Evolutionary conservation across 768 basidiomycete species (phyloP), one percentile per base, ranked within the genome.

Genomic region (Leccinellum luteum): DNA sequence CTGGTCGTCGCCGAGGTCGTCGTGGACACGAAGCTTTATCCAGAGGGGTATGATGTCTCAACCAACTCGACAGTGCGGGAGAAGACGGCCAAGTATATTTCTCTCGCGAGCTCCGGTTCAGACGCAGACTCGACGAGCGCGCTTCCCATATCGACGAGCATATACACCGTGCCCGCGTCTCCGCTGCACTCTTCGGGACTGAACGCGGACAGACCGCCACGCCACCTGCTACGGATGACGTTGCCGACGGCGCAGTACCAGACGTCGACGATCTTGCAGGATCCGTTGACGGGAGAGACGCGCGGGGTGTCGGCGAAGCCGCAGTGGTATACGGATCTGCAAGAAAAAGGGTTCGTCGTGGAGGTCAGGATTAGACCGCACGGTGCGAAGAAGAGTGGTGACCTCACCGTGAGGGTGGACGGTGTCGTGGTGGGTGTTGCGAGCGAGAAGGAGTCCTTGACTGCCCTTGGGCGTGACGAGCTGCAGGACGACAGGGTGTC

Each of bases 161-260:
- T 94, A 14, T 82, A 90, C 67, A 89, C 87, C 1, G 81, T 96
- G 53, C 92, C 95, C 0, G 83, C 86, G 2, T 94, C 92, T 21
- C 84, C 92, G 12, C 74, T 92, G 56, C 90, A 90, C 64, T 90
- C 92, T 21, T 87, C 90, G 35, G 81, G 78, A 27, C 76, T 87
- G 35, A 82, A 84, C 56, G 68, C 71, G 17, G 79, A 80, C 58
- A 71, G 73, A 32, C 77, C 82, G 8, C 79, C 79, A 3, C 81
- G 92, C 47, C 93, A 97, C 72, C 73, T 97, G 48, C 61, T 98
- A 14, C 79, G 91, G 50, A 64, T 98, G 52, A 84, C 81, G 38
- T 73, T 97, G 17, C 94, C 94, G 3, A 96, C 92, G 2, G 86
- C 90, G 19, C 88, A 87, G 60, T 92, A 85, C 67, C 84, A 87